Percentiles rank a stretch among this genome's conserved stretches.
phyloP scores from a whole-genome alignment of 1,284 basidiomycete species.

The Leccinum ponderosum region DNA sequence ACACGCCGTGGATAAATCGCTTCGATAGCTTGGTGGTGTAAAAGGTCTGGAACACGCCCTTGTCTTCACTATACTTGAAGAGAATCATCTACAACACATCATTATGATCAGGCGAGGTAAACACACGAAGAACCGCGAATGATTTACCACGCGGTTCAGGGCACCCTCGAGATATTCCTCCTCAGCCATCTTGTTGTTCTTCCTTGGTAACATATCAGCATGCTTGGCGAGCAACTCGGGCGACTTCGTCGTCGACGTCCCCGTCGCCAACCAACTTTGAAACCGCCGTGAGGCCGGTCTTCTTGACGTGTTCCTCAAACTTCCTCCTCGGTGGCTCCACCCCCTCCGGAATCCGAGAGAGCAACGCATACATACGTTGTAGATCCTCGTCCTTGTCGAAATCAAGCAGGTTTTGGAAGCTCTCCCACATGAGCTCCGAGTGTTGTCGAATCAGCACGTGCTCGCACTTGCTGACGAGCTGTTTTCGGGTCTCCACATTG shows the following conservation, averaged over 20 bases:
- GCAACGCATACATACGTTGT: constrained; percentile 92
- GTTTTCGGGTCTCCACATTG: constrained; percentile 84
- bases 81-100: constrained; percentile 79
- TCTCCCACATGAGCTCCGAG: constrained; percentile 88
- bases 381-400: constrained; percentile 94
- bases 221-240: constrained; percentile 96
- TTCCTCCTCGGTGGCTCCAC: constrained; percentile 90
- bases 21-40: constrained; percentile 97
- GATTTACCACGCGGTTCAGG: constrained; percentile 84
- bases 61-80: constrained; percentile 99
- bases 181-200: constrained; percentile 95
- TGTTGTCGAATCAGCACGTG: constrained; percentile 91
- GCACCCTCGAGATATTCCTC: constrained; percentile 90
- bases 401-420: constrained; percentile 91
- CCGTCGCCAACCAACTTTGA: constrained; percentile 86
- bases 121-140: neutral
- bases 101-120: neutral
- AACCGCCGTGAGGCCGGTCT: constrained; percentile 82
- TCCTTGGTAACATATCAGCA: constrained; percentile 87
- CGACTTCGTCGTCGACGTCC: constrained; percentile 81
- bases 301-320: constrained; percentile 96
- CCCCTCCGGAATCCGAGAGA: constrained; percentile 88
- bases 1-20: constrained; percentile 90
- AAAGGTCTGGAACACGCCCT: constrained; percentile 99
- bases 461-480: constrained; percentile 90